phyloP scores from a whole-genome alignment of 139 green algal species.

The Chlorella sp. region DNA sequence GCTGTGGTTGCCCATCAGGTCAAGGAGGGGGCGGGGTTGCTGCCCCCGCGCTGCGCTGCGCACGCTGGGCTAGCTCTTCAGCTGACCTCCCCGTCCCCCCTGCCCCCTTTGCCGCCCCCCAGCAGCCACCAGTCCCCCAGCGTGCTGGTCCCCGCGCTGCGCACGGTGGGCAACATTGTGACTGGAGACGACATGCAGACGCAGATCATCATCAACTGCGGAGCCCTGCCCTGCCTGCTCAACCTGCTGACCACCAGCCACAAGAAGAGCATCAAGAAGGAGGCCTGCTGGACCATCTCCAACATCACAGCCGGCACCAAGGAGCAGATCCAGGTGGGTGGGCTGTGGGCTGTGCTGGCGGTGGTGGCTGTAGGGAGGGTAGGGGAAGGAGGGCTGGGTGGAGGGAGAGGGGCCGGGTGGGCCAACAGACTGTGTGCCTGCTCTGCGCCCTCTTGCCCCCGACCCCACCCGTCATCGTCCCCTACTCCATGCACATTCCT shows the following conservation, averaged over 20 bases:
- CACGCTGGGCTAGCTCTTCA: too few relatives aligned
- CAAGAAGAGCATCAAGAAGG: slow-evolving; percentile 99
- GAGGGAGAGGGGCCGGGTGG: too few relatives aligned
- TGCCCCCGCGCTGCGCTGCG: background rate
- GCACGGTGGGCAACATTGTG: slow-evolving; percentile 99
- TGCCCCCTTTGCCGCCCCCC: background rate
- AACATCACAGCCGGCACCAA: slow-evolving; percentile 99
- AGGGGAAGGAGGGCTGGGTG: too few relatives aligned
- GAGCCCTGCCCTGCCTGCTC: slow-evolving; percentile 93
- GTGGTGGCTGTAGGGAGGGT: background rate
- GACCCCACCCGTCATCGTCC: background rate
- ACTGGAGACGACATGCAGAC: slow-evolving; percentile 98
- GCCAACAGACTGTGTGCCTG: too few relatives aligned
- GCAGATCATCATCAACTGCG: slow-evolving; percentile 97
- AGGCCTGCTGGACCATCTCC: slow-evolving; percentile 99
- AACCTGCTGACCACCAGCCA: slow-evolving; percentile 90
- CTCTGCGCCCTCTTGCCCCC: too few relatives aligned
- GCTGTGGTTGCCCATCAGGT: background rate
- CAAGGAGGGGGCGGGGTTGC: too few relatives aligned
- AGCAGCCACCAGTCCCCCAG: slow-evolving; percentile 47
- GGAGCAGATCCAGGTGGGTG: slow-evolving; percentile 91
- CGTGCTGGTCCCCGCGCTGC: slow-evolving; percentile 97
- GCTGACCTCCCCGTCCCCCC: too few relatives aligned
- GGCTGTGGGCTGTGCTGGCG: too few relatives aligned
- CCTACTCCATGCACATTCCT: background rate